Evolutionary conservation across 208 protist genomes (phyloP), one percentile per base, ranked within the genome.

Genomic region (Novymonas esmeraldas): DNA sequence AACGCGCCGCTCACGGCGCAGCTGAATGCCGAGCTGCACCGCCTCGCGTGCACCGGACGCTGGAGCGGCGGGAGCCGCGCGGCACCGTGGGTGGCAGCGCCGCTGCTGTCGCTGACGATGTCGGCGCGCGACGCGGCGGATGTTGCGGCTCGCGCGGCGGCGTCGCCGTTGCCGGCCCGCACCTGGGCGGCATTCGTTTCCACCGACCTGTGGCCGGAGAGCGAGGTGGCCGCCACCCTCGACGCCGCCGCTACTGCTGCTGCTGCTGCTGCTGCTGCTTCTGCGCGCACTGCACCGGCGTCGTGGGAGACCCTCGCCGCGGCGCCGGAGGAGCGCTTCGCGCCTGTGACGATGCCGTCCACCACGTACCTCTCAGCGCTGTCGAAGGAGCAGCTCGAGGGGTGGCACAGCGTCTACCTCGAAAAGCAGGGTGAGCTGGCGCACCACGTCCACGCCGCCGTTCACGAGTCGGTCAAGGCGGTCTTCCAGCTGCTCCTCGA

Each of bases 81-180:
- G 13, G 55, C 65, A 6, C 50, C 42, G 42, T n/a, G 34, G 44
- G 50, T 90, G 41, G 63, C 63, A 57, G 50, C 48, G 33, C 73
- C 73, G 26, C 67, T 91, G 52, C 65, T 94, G 44, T 72, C 89
- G 20, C 77, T 88, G 38, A 76, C 90, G 31, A 77, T 94, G 83
- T 83, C 83, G 0, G 73, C 67, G 28, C 79, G 85, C 20, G 88
- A 90, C 28, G 38, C 78, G 22, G 36, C 49, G 7, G 82, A 90
- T 45, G 79, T 84, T 39, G 28, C 79, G 57, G 34, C 64, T 28
- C 60, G 71, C 26, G 55, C 51, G 3, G 42, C 20, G 14, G 20
- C 42, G 0, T 42, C 48, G 1, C 28, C 60, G 10, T 28, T 24
- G 0, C 5, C 6, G 22, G 64, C 29, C 1, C 51, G 18, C 2